Evolutionary conservation across 352 stramenopile species (phyloP).

Genomic region (Pythium folliculosum): DNA sequence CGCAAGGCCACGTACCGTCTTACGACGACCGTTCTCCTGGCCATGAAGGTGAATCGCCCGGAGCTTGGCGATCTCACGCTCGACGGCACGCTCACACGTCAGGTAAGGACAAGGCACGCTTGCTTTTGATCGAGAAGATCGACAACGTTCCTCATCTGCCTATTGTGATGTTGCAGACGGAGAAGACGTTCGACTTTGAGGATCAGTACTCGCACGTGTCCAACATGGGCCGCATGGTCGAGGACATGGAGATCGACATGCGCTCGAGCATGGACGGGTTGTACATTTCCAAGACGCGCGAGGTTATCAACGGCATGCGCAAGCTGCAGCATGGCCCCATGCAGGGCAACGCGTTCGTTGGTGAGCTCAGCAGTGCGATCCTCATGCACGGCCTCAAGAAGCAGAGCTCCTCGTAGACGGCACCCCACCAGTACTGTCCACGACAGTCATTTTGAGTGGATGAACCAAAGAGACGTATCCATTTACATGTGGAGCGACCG

Average conservation of each 20-base stretch:
- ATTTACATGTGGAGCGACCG: slow-evolving; percentile 41
- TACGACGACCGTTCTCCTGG: slow-evolving; percentile 92
- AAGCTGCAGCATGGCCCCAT: slow-evolving; percentile 71
- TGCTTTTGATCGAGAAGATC: too few relatives aligned
- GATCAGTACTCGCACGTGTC: slow-evolving; percentile 86
- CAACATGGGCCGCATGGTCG: slow-evolving; percentile 96
- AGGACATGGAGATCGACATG: slow-evolving; percentile 96
- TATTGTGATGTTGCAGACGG: slow-evolving; percentile 25
- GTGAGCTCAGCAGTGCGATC: slow-evolving; percentile 69
- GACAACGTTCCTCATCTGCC: too few relatives aligned
- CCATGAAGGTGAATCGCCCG: slow-evolving; percentile 87
- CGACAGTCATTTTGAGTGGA: not conserved
- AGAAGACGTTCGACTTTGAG: slow-evolving; percentile 75
- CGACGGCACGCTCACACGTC: slow-evolving; percentile 88
- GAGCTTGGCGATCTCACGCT: slow-evolving; percentile 86
- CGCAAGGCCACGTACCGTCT: slow-evolving; percentile 90
- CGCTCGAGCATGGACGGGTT: slow-evolving; percentile 90
- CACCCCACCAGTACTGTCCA: not conserved
- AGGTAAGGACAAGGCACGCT: slow-evolving; percentile 27
- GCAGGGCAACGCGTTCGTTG: slow-evolving; percentile 68
- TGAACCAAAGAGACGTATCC: not conserved
- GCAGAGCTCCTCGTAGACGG: slow-evolving; percentile 8
- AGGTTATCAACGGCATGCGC: slow-evolving; percentile 93
- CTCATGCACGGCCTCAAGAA: slow-evolving; percentile 77
- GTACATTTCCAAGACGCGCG: slow-evolving; percentile 95